Percentiles rank a stretch among this genome's conserved stretches.
Evolutionary conservation across 2,329 filamentous ascomycete genomes (phyloP).

Genomic region (Phialophora chinensis): DNA sequence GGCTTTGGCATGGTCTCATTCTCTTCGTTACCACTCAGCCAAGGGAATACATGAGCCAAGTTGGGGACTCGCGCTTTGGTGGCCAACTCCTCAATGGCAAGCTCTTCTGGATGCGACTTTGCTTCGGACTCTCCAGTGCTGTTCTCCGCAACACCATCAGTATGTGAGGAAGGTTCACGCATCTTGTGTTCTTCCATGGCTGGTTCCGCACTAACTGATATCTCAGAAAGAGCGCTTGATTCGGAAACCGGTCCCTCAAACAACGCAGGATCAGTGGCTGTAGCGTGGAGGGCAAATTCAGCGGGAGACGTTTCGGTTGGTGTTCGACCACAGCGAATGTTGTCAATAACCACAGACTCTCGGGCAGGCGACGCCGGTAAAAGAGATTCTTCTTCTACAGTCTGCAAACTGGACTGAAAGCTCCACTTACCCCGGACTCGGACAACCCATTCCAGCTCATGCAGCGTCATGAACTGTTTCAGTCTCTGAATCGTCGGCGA

Average conservation of each 20-base stretch:
- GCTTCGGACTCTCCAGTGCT: not conserved
- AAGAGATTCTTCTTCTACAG: not conserved
- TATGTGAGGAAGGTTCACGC: not conserved
- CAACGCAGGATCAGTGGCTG: not conserved
- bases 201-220: not conserved
- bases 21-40: not conserved
- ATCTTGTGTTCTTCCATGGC: too few relatives aligned
- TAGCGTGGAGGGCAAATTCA: not conserved
- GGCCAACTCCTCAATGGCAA: not conserved
- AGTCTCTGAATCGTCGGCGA: not conserved
- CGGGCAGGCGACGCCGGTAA: too few relatives aligned
- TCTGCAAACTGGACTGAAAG: not conserved
- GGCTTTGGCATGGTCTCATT: not conserved
- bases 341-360: not conserved
- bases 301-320: not conserved
- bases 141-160: not conserved
- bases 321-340: not conserved
- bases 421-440: slow-evolving; percentile 9
- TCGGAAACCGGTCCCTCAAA: not conserved
- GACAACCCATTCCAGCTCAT: slow-evolving; percentile 14
- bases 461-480: slow-evolving; percentile 4
- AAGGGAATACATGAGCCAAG: not conserved
- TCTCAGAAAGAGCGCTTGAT: not conserved
- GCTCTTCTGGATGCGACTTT: not conserved
- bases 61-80: not conserved